phyloP scores from a whole-genome alignment of 805 yeast species.

The Komagataella populi region DNA sequence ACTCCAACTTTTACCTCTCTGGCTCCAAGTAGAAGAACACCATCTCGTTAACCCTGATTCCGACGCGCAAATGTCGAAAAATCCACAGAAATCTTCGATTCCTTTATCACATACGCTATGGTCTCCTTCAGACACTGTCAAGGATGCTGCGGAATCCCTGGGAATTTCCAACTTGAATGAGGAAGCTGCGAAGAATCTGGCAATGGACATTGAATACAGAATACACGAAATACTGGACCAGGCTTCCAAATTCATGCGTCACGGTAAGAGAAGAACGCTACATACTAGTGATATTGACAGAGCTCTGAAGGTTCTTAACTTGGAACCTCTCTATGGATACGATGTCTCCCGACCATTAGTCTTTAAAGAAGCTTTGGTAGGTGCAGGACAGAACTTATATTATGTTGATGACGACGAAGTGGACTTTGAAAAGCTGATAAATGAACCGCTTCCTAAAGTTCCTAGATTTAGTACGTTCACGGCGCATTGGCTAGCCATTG shows the following conservation, averaged over 20 bases:
- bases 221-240: slow-evolving; percentile 92
- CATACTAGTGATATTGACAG: slow-evolving; percentile 72
- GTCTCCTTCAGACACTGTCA: slow-evolving; percentile 96
- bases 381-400: slow-evolving; percentile 87
- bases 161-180: slow-evolving; percentile 73
- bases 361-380: slow-evolving; percentile 80
- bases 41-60: neutral
- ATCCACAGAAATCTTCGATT: slow-evolving; percentile 16
- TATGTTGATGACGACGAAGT: slow-evolving; percentile 86
- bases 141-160: slow-evolving; percentile 86
- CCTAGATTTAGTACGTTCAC: slow-evolving; percentile 89
- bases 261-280: slow-evolving; percentile 71
- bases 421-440: slow-evolving; percentile 85
- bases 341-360: slow-evolving; percentile 55
- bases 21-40: neutral
- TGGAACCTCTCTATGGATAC: slow-evolving; percentile 90
- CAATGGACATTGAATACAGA: slow-evolving; percentile 98
- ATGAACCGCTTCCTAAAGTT: slow-evolving; percentile 89
- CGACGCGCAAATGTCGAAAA: neutral
- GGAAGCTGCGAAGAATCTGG: slow-evolving; percentile 86
- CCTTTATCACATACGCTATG: slow-evolving; percentile 82
- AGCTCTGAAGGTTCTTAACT: slow-evolving; percentile 74
- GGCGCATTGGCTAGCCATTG: slow-evolving; percentile 96
- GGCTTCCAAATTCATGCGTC: slow-evolving; percentile 92
- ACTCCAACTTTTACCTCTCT: neutral